These are phyloP conservation scores for Talaromyces piceae DNA, from an alignment of 2,329 filamentous ascomycete genomes.

Conservation along the genomic window DNA sequence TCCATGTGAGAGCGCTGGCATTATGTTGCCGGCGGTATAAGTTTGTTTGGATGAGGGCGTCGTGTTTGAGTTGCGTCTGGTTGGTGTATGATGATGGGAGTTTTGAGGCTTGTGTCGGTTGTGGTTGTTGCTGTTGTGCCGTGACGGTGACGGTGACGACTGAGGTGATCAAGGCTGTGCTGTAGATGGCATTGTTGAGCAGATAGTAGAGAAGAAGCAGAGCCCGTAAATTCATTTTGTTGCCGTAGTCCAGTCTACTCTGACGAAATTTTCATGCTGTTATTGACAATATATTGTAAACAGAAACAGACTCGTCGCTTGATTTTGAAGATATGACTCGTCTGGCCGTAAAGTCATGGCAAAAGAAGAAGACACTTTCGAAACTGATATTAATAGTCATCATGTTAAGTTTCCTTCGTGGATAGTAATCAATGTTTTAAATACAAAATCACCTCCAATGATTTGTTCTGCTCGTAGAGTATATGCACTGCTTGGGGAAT, in stretches of 20 bases:
- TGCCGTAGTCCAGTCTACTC: too few species aligned
- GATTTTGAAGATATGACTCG: too few species aligned
- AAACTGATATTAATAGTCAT: too few species aligned
- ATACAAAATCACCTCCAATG: background rate
- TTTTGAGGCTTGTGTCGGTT: too few species aligned
- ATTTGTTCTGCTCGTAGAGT: background rate
- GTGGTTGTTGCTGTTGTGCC: background rate
- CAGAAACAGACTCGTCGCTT: too few species aligned
- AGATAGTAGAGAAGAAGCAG: background rate
- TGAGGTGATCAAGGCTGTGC: background rate
- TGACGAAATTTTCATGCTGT: too few species aligned
- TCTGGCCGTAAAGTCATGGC: too few species aligned
- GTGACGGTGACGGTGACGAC: slow-evolving; percentile 10
- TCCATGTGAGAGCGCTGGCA: slow-evolving; percentile 58
- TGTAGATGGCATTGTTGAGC: background rate
- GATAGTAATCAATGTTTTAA: too few species aligned
- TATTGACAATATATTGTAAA: background rate
- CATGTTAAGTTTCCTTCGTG: too few species aligned
- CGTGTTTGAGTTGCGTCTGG: slow-evolving; percentile 1
- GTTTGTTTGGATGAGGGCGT: slow-evolving; percentile 7
- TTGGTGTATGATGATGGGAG: slow-evolving; percentile 6
- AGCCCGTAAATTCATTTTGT: background rate
- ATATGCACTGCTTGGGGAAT: background rate
- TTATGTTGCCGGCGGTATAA: slow-evolving; percentile 70
- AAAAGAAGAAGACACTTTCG: too few species aligned